Percentiles rank a stretch among this genome's conserved stretches.
These are phyloP conservation scores for Moesziomyces sp. DNA, from an alignment of 1,284 basidiomycete species.

Conservation along the genomic window DNA sequence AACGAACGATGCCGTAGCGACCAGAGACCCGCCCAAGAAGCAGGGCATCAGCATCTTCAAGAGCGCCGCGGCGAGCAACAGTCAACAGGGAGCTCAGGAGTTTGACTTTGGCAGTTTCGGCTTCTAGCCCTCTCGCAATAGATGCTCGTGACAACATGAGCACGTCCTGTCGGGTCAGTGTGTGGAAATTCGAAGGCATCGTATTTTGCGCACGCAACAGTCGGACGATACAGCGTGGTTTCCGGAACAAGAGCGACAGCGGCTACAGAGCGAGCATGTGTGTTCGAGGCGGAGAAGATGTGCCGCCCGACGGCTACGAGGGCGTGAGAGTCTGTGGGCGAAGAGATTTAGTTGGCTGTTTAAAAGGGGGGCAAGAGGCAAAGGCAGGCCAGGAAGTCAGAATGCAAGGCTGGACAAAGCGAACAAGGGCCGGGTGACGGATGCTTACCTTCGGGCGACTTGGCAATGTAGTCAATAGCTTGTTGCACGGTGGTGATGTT, in stretches of 20 bases:
- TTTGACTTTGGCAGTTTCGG: conserved; percentile 56
- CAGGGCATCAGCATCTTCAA: conserved; percentile 52
- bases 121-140: conserved; percentile 36
- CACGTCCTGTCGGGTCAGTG: too few species aligned
- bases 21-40: conserved; percentile 20
- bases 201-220: too few species aligned
- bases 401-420: too few species aligned
- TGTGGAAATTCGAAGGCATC: too few species aligned
- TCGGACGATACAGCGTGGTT: too few species aligned
- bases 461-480: conserved; percentile 96
- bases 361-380: neutral
- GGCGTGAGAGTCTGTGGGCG: too few species aligned
- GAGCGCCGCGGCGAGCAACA: conserved; percentile 43
- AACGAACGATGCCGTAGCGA: neutral
- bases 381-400: neutral
- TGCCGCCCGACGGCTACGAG: too few species aligned
- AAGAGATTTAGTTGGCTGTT: neutral
- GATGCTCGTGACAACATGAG: neutral
- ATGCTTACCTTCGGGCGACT: conserved; percentile 80
- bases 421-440: too few species aligned
- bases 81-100: conserved; percentile 55
- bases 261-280: too few species aligned
- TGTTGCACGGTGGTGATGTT: conserved; percentile 93
- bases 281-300: too few species aligned
- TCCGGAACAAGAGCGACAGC: too few species aligned